Evolutionary conservation across 345 rosid species (phyloP), one percentile per base, ranked within the genome.

Genomic region (Cardiospermum halicacabum): DNA sequence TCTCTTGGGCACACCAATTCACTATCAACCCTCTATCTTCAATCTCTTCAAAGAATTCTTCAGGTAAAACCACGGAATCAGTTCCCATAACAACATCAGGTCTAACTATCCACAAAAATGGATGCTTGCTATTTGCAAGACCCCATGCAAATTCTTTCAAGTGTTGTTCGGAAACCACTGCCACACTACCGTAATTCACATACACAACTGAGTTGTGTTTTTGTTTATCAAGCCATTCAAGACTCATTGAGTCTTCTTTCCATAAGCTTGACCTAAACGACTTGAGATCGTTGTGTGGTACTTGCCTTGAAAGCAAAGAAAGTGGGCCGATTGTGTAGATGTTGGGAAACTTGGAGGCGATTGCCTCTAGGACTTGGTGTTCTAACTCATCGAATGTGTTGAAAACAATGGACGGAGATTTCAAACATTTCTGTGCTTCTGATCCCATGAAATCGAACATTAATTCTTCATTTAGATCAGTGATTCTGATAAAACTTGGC

Each of bases 131-230:
- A 24, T 69, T 74, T 0, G 74, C 74, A 4, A 74, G 53, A 0
- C 73, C 77, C 74, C 74, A 74, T 0, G 70, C 74, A 18, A 74
- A 69, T 66, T 74, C 78, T 3, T 28, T 60, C 63, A 65, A 32
- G 37, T 74, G 67, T 18, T 48, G 18, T 7, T 64, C 49, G 0
- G 71, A 45, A 55, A 74, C 69, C 24, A 69, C 51, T 1, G 71
- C 69, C 3, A 69, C 27, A 47, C 78, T 69, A 0, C 78, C 71
- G n/a, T 69, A 74, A 42, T 66, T 74, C 0, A 74, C 67, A 13
- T 74, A 74, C 9, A 69, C 64, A n/a, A 74, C 68, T 3, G 78
- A 59, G 16, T 55, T 50, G 36, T 54, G 28, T 21, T 65, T 60
- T 13, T 58, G 60, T 12, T 54, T 39, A 28, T 69, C 66, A 0